phyloP scores from a whole-genome alignment of 163 green algal genomes.

The Dunaliella salina region DNA sequence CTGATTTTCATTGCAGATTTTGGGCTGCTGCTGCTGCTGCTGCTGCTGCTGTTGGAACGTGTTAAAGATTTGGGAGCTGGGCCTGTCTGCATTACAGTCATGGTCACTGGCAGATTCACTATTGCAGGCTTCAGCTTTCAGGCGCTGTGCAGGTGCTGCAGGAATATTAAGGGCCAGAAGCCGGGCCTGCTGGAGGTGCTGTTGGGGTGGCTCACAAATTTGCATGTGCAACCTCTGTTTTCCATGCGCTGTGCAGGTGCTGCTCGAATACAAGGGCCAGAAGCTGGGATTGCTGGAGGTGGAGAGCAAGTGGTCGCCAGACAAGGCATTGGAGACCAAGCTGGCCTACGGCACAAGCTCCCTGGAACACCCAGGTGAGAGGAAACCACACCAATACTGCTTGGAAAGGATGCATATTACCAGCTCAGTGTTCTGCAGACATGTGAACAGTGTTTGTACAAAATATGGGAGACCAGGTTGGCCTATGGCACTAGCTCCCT shows the following conservation, averaged over 20 bases:
- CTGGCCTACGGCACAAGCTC: slow-evolving; percentile 61
- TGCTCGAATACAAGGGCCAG: slow-evolving; percentile 65
- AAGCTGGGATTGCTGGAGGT: slow-evolving; percentile 59
- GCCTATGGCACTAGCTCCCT: slow-evolving; percentile 64
- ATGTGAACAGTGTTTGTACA: slow-evolving; percentile 27
- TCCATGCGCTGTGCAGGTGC: slow-evolving; percentile 38
- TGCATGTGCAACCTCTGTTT: no score
- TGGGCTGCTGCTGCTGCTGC: not conserved
- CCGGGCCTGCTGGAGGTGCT: not conserved
- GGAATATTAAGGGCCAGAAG: not conserved
- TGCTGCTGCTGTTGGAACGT: not conserved
- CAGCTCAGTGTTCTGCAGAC: not conserved
- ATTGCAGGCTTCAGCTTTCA: not conserved
- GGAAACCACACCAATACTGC: no score
- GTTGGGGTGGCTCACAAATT: not conserved
- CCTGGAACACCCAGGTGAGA: slow-evolving; percentile 61
- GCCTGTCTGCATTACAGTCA: no score
- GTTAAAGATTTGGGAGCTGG: not conserved
- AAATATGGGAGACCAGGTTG: slow-evolving; percentile 51
- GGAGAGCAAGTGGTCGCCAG: slow-evolving; percentile 57
- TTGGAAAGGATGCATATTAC: not conserved
- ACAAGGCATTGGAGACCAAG: slow-evolving; percentile 60
- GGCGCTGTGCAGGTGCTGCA: not conserved
- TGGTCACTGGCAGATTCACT: no score
- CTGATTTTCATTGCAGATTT: no score